These are phyloP conservation scores for Hemisphaericaspora subhashii DNA, from an alignment of 1,139 yeast genomes.

Conservation along the genomic window DNA sequence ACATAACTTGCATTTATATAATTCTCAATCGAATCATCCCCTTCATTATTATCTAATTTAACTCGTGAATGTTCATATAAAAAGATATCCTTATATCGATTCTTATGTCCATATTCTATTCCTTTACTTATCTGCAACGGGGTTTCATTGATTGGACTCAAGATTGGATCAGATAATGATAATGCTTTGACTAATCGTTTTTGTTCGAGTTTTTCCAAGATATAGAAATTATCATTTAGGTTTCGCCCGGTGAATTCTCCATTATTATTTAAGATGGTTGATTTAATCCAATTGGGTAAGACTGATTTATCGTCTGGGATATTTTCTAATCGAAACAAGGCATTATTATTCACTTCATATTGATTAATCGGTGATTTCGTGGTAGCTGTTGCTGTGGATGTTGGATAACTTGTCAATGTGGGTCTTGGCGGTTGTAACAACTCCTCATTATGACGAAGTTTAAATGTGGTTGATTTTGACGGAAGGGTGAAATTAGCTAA, in stretches of 20 bases:
- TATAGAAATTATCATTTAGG: slow-evolving; percentile 26
- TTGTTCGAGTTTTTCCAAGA: slow-evolving; percentile 33
- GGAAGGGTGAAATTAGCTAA: slow-evolving; percentile 31
- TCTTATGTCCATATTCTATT: slow-evolving; percentile 72
- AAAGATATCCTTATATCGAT: slow-evolving; percentile 77
- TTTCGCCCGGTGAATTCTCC: slow-evolving; percentile 14
- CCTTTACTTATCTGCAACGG: slow-evolving; percentile 47
- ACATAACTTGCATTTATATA: slow-evolving; percentile 65
- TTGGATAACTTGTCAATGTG: not conserved
- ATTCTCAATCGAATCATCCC: slow-evolving; percentile 19
- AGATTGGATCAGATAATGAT: slow-evolving; percentile 11
- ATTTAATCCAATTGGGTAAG: slow-evolving; percentile 20
- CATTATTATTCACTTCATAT: slow-evolving; percentile 8
- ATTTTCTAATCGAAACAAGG: slow-evolving; percentile 11
- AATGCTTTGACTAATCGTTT: slow-evolving; percentile 32
- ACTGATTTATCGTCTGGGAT: slow-evolving; percentile 10
- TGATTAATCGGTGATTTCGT: slow-evolving; percentile 4
- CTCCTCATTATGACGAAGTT: slow-evolving; percentile 46
- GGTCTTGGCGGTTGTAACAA: slow-evolving; percentile 8
- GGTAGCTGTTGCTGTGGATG: not conserved
- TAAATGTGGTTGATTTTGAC: slow-evolving; percentile 25
- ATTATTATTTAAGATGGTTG: slow-evolving; percentile 7
- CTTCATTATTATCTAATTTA: slow-evolving; percentile 31
- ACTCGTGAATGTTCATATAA: slow-evolving; percentile 86
- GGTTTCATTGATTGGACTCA: slow-evolving; percentile 12